These are phyloP conservation scores for Opeltia flavorubescens DNA, from an alignment of 495 filamentous ascomycete species.

Conservation along the genomic window DNA sequence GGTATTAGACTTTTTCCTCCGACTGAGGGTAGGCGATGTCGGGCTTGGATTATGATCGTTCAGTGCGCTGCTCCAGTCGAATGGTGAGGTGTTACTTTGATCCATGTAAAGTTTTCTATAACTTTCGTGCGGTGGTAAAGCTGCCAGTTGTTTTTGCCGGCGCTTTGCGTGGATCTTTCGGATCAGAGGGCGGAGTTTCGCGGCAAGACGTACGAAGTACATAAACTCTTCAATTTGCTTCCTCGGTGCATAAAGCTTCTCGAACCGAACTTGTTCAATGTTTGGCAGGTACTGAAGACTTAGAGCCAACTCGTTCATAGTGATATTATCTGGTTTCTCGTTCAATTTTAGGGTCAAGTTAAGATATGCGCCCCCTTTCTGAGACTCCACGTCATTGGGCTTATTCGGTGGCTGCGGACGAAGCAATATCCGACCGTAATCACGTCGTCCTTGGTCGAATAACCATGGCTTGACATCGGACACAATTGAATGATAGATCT, in stretches of 20 bases:
- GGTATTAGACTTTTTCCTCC: conserved; percentile 2
- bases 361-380: conserved; percentile 5
- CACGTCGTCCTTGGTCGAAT: conserved; percentile 12
- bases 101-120: conserved; percentile 1
- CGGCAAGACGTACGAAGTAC: not conserved
- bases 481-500: conserved; percentile 10
- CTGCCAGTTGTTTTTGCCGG: not conserved
- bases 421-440: conserved; percentile 14
- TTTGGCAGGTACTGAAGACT: conserved; percentile 15
- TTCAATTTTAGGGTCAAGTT: conserved; percentile 14
- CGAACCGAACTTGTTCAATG: conserved; percentile 8
- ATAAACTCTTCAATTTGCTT: conserved; percentile 12
- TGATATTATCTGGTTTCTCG: conserved; percentile 3
- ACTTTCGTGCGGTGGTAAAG: not conserved
- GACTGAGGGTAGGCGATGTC: not conserved
- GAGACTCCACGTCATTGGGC: not conserved
- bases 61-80: conserved; percentile 10
- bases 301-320: conserved; percentile 15
- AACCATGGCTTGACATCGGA: conserved; percentile 7
- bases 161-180: conserved; percentile 7
- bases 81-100: not conserved
- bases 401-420: conserved; percentile 4
- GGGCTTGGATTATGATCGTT: not conserved
- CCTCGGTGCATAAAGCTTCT: conserved; percentile 11
- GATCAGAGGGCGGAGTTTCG: conserved; percentile 6